phyloP scores from a whole-genome alignment of 306 rosid species.

The Cicer bijugum region DNA sequence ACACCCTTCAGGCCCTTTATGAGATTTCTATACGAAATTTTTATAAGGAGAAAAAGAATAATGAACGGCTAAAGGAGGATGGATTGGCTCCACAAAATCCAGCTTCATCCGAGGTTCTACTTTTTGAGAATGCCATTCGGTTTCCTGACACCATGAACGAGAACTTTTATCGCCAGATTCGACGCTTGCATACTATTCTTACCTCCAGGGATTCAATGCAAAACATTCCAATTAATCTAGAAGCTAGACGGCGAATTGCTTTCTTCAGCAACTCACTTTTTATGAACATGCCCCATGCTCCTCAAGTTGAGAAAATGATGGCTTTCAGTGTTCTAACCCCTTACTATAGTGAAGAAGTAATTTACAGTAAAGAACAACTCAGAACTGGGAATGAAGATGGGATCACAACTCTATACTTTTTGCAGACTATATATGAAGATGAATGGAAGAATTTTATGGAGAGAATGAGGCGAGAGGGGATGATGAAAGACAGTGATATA shows the following conservation, averaged over 20 bases:
- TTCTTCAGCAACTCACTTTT: slow-evolving; percentile 91
- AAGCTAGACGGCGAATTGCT: slow-evolving; percentile 85
- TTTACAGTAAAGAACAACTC: slow-evolving; percentile 81
- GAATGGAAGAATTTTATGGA: slow-evolving; percentile 94
- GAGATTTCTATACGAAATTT: slow-evolving; percentile 76
- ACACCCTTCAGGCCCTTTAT: slow-evolving; percentile 80
- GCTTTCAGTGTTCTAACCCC: slow-evolving; percentile 94
- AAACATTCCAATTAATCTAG: slow-evolving; percentile 76
- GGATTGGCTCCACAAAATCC: slow-evolving; percentile 73
- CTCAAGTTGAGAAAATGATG: slow-evolving; percentile 96
- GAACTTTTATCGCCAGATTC: slow-evolving; percentile 67
- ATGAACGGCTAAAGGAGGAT: slow-evolving; percentile 65
- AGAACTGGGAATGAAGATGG: slow-evolving; percentile 90
- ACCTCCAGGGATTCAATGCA: slow-evolving; percentile 88
- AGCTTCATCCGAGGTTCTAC: slow-evolving; percentile 55
- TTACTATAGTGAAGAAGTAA: slow-evolving; percentile 84
- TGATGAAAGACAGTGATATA: slow-evolving; percentile 69
- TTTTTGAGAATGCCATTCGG: slow-evolving; percentile 69
- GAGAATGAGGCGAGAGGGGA: slow-evolving; percentile 87
- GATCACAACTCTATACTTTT: slow-evolving; percentile 72
- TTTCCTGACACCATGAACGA: slow-evolving; percentile 57
- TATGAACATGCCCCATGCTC: slow-evolving; percentile 95
- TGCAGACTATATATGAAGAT: slow-evolving; percentile 81
- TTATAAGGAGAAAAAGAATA: slow-evolving; percentile 69
- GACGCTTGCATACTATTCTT: slow-evolving; percentile 83